Conservation (phyloP, 2,329 filamentous ascomycete species). For the Blastomyces parvus region DNA sequence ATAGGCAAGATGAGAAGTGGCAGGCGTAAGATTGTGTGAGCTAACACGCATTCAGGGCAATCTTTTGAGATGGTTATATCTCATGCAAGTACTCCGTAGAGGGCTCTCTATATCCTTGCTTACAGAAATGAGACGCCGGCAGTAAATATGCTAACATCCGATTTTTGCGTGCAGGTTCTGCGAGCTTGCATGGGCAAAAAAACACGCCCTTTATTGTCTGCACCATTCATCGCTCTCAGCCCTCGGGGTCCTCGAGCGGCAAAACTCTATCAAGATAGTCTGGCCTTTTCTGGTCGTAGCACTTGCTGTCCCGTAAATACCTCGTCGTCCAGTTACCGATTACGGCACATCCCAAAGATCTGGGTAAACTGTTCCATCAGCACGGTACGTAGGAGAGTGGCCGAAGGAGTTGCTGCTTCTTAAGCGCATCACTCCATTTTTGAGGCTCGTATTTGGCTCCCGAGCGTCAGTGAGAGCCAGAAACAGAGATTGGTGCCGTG, state of each 20-base stretch:
- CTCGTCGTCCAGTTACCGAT: neutral
- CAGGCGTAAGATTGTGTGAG: too few relatives aligned
- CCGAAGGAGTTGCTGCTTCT: too few relatives aligned
- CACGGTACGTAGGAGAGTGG: slow-evolving; percentile 8
- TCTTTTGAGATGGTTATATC: too few relatives aligned
- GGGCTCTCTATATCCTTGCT: too few relatives aligned
- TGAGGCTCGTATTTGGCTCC: neutral
- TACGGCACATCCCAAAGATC: slow-evolving; percentile 9
- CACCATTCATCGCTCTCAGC: neutral
- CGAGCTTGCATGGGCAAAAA: too few relatives aligned
- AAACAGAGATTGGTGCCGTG: neutral
- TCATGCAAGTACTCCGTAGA: too few relatives aligned
- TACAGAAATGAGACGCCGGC: too few relatives aligned
- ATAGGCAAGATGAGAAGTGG: too few relatives aligned
- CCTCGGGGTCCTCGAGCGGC: neutral
- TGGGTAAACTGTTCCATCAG: slow-evolving; percentile 1
- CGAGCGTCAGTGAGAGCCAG: neutral
- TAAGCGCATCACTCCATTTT: neutral
- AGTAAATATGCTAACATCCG: too few relatives aligned
- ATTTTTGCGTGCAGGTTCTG: too few relatives aligned
- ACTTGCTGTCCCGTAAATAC: slow-evolving; percentile 2
- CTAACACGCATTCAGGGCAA: too few relatives aligned
- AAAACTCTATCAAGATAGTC: neutral
- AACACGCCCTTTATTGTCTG: too few relatives aligned
- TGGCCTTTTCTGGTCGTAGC: neutral